These are phyloP conservation scores for Westerdykella ornata DNA, from an alignment of 2,329 filamentous ascomycete genomes.

Conservation along the genomic window DNA sequence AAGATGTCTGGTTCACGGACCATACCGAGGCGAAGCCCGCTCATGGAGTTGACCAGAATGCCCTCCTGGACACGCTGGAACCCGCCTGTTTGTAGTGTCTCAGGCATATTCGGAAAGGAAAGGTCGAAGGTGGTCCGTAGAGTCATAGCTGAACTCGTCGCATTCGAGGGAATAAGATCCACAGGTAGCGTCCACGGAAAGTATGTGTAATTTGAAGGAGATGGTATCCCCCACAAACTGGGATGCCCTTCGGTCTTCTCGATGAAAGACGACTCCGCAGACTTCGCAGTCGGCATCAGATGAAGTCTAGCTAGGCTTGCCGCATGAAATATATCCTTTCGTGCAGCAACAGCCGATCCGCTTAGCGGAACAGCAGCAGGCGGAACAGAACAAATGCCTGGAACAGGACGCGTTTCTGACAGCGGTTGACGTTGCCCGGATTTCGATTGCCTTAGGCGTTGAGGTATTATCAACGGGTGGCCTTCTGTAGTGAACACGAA, in stretches of 20 bases:
- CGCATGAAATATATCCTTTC: slow-evolving; percentile 79
- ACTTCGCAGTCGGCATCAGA: slow-evolving; percentile 55
- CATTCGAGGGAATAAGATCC: slow-evolving; percentile 66
- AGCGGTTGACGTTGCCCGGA: neutral
- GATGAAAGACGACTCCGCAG: slow-evolving; percentile 29
- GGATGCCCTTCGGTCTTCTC: slow-evolving; percentile 39
- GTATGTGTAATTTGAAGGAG: slow-evolving; percentile 70
- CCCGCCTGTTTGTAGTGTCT: slow-evolving; percentile 43
- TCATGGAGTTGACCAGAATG: slow-evolving; percentile 54
- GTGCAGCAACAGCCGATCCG: slow-evolving; percentile 71
- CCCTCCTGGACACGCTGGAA: slow-evolving; percentile 55
- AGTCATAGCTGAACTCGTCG: slow-evolving; percentile 66
- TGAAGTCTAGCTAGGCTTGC: slow-evolving; percentile 78
- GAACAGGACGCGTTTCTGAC: slow-evolving; percentile 7
- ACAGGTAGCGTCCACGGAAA: slow-evolving; percentile 90
- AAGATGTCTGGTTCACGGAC: slow-evolving; percentile 52
- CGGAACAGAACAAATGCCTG: slow-evolving; percentile 60
- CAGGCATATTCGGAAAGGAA: slow-evolving; percentile 55
- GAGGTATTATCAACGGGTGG: slow-evolving; percentile 80
- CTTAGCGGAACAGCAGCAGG: slow-evolving; percentile 57
- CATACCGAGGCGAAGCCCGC: slow-evolving; percentile 58
- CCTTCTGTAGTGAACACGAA: slow-evolving; percentile 96
- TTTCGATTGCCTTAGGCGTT: slow-evolving; percentile 24
- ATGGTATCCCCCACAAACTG: slow-evolving; percentile 51
- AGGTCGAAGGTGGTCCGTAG: slow-evolving; percentile 65